Evolutionary conservation across 1,284 basidiomycete genomes (phyloP), one percentile per base, ranked within the genome.

Genomic region (Ganoderma lingzhi): DNA sequence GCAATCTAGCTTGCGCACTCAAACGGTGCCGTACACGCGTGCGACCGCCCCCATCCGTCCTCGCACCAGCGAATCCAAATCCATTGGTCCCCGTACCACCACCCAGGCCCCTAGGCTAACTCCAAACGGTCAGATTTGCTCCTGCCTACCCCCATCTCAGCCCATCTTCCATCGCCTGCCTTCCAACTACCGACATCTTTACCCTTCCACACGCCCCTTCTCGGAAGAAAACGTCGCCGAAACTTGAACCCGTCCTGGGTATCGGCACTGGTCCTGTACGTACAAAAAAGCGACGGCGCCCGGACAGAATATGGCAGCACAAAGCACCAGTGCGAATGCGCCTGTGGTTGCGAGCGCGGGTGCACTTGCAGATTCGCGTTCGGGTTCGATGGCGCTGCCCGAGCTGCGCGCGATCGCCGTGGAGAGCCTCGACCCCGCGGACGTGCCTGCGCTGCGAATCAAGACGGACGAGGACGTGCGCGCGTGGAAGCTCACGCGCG

Each of bases 381-480:
- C 59, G 59, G 39, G 30, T 56, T 32, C 39, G 56, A 23, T 17
- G 5, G 6, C 35, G 56, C 69, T 85, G 45, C 79, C 76, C 30
- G 74, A 78, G 37, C 82, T 90, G 51, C 84, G 87, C 64, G 77
- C 83, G 69, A 80, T 91, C 37, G 41, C 80, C 9, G 70, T 85
- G 8, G 72, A 80, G 12, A 79, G 83, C 35, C 71, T 85, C n/a
- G 66, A 76, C 35, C 66, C 51, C 44, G 66, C 67, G 45, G 70
- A 73, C 39, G 39, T 70, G 28, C 78, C 81, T 17, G 68, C 74
- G 2, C 73, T 71, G 53, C 88, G 84, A 76, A 94, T 95, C 67
- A 86, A 83, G 69, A 88, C 86, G 12, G 95, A 96, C 69, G 82
- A 86, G 15, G 91, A 93, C 73, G 86, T 96, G 35, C 81, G 84